These are phyloP conservation scores for Penicillium verhagenii DNA, from an alignment of 495 filamentous ascomycete species.

Conservation along the genomic window DNA sequence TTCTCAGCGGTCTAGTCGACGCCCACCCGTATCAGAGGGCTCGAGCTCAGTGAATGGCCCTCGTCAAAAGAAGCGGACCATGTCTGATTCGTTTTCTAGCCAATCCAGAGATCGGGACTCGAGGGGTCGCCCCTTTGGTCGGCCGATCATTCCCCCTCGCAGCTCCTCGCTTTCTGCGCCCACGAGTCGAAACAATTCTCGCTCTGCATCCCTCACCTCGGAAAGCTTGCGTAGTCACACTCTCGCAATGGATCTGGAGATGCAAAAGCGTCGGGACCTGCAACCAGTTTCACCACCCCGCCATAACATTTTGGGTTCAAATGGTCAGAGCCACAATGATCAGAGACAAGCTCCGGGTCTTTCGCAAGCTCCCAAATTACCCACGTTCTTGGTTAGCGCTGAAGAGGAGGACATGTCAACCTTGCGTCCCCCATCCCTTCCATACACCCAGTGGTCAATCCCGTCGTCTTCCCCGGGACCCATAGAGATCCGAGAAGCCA, in stretches of 20 bases:
- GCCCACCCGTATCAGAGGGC: constrained; percentile 32
- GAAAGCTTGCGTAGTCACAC: constrained; percentile 61
- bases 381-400: constrained; percentile 26
- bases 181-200: constrained; percentile 65
- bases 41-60: constrained; percentile 36
- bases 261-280: constrained; percentile 22
- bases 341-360: constrained; percentile 4
- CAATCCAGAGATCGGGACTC: constrained; percentile 22
- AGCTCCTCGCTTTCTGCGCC: constrained; percentile 70
- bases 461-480: constrained; percentile 51
- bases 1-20: constrained; percentile 36
- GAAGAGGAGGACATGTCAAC: constrained; percentile 41
- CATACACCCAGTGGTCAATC: constrained; percentile 48
- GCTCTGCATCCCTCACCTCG: constrained; percentile 60
- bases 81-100: constrained; percentile 40
- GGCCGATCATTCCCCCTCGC: constrained; percentile 59
- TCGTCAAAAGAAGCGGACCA: constrained; percentile 32
- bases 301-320: constrained; percentile 16
- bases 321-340: not conserved
- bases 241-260: constrained; percentile 35
- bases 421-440: constrained; percentile 45
- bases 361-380: constrained; percentile 23
- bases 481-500: constrained; percentile 68
- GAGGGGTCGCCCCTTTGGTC: constrained; percentile 30
- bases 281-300: constrained; percentile 28